Conservation (phyloP, 1,284 basidiomycete genomes). For the Omphalotus olearius region DNA sequence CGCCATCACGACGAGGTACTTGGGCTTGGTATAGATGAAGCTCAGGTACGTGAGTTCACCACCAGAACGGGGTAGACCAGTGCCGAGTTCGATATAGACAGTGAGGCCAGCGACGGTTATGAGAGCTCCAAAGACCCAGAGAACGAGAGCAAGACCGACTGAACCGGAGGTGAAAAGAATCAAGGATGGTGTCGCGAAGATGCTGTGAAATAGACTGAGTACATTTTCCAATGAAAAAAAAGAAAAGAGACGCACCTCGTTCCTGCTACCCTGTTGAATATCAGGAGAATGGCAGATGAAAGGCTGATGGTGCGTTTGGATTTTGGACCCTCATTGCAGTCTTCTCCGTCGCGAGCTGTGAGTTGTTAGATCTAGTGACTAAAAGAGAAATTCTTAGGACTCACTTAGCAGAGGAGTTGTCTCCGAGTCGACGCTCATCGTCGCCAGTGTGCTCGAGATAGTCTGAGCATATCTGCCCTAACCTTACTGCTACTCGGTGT, state of each 20-base stretch:
- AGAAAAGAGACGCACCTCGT: constrained; percentile 44
- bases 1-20: constrained; percentile 54
- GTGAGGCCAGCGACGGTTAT: constrained; percentile 59
- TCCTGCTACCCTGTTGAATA: constrained; percentile 76
- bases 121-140: constrained; percentile 71
- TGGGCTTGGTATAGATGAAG: constrained; percentile 60
- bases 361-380: too few species aligned
- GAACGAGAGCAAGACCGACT: constrained; percentile 57
- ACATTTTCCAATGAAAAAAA: not conserved
- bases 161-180: constrained; percentile 61
- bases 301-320: too few species aligned
- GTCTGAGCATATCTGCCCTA: too few species aligned
- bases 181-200: constrained; percentile 69
- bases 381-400: too few species aligned
- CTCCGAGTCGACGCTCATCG: too few species aligned
- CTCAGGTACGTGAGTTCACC: constrained; percentile 78
- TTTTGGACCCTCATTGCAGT: too few species aligned
- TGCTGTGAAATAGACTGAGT: constrained; percentile 35
- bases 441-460: too few species aligned
- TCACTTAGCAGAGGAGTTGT: too few species aligned
- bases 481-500: too few species aligned
- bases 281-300: constrained; percentile 49
- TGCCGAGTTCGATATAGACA: constrained; percentile 74
- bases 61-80: constrained; percentile 65
- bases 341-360: too few species aligned